Evolutionary conservation across 352 stramenopile genomes (phyloP).

Genomic region (Pythium biforme): DNA sequence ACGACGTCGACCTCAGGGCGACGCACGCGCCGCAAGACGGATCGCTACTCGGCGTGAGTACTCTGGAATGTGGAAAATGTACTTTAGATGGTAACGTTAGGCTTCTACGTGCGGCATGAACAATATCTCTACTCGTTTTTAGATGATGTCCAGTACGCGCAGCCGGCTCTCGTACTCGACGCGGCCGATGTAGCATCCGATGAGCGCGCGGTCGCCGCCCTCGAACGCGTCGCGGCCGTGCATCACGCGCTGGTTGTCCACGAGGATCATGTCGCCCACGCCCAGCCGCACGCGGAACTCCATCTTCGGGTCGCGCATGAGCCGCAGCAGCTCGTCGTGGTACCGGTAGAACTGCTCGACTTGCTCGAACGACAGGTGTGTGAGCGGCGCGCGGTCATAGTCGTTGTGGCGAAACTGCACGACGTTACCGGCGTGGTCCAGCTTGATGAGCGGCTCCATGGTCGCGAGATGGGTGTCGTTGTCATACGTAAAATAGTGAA

Average conservation of each 20-base stretch:
- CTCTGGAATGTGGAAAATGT: neutral
- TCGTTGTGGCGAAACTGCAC: constrained; percentile 88
- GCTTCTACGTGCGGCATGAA: neutral
- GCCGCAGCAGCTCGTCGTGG: constrained; percentile 63
- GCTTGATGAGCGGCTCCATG: constrained; percentile 78
- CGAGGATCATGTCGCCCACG: constrained; percentile 81
- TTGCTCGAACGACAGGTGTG: constrained; percentile 73
- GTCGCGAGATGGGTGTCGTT: constrained; percentile 69
- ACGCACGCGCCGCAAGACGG: constrained; percentile 12
- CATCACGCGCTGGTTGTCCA: constrained; percentile 88
- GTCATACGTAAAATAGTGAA: constrained; percentile 83
- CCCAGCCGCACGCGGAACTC: constrained; percentile 65
- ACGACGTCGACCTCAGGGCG: neutral
- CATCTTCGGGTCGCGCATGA: constrained; percentile 61
- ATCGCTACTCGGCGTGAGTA: neutral
- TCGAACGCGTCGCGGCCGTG: constrained; percentile 80
- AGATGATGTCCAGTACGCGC: constrained; percentile 82
- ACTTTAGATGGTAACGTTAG: neutral
- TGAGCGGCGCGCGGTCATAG: constrained; percentile 82
- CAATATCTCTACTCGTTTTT: constrained; percentile 26
- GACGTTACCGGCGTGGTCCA: constrained; percentile 72
- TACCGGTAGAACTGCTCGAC: constrained; percentile 72
- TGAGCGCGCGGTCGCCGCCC: constrained; percentile 71
- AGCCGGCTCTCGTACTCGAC: constrained; percentile 85
- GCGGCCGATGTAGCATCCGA: constrained; percentile 88